A percentile compares a stretch with the other conserved stretches of the same genome.
Conservation (phyloP, 306 rosid genomes). For the Casuarina equisetifolia region DNA sequence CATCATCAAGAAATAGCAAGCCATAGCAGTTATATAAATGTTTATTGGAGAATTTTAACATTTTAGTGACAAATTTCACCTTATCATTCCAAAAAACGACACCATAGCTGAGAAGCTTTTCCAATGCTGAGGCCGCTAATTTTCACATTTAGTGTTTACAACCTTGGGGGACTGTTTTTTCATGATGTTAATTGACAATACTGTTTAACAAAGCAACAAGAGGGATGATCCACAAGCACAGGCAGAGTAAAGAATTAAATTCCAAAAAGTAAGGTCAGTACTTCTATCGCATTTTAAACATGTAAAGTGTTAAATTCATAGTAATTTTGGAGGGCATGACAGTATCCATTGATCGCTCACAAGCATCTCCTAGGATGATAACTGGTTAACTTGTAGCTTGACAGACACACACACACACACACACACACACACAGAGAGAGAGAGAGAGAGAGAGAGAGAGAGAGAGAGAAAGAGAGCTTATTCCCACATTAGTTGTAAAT, state of each 20-base stretch:
- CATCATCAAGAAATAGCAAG: not conserved
- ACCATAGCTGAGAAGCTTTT: not conserved
- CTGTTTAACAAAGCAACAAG: not conserved
- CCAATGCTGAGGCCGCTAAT: not conserved
- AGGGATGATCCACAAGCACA: not conserved
- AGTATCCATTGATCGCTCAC: not conserved
- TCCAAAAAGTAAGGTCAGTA: not conserved
- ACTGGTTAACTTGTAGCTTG: not conserved
- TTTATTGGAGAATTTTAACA: not conserved
- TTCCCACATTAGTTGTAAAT: conserved; percentile 26
- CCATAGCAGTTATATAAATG: not conserved
- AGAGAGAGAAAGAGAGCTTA: not conserved
- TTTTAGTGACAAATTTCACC: not conserved
- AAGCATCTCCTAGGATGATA: not conserved
- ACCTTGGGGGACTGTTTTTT: not conserved
- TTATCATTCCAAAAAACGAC: not conserved
- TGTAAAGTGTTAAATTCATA: not conserved
- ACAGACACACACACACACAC: not conserved
- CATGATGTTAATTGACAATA: not conserved
- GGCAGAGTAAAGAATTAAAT: not conserved
- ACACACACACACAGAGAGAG: too few relatives aligned
- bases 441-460: not conserved
- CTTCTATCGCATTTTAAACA: not conserved
- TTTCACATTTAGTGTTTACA: not conserved
- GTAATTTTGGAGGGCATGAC: not conserved